These are phyloP conservation scores for Pseudocercospora crystallina DNA, from an alignment of 2,329 filamentous ascomycete species.

Conservation along the genomic window DNA sequence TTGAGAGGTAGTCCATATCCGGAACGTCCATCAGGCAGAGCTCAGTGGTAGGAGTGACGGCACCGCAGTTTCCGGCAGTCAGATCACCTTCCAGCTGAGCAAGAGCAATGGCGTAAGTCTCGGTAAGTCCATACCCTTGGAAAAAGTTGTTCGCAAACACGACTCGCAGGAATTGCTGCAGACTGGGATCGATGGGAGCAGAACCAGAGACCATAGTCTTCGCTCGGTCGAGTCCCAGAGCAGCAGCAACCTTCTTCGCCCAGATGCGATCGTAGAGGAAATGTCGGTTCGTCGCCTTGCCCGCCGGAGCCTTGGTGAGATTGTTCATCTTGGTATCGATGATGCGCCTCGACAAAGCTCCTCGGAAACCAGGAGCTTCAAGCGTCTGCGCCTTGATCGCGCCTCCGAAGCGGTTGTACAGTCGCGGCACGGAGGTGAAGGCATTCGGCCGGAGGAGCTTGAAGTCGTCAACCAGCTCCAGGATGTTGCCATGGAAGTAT, in stretches of 20 bases:
- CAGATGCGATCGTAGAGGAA: slow-evolving; percentile 82
- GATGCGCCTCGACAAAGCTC: slow-evolving; percentile 75
- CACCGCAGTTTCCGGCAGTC: slow-evolving; percentile 77
- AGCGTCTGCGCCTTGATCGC: slow-evolving; percentile 78
- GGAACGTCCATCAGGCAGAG: slow-evolving; percentile 81
- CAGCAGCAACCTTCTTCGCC: slow-evolving; percentile 82
- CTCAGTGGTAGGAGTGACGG: slow-evolving; percentile 66
- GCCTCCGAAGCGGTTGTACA: slow-evolving; percentile 86
- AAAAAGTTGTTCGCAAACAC: slow-evolving; percentile 75
- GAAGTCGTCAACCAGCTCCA: slow-evolving; percentile 84
- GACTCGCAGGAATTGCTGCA: slow-evolving; percentile 85
- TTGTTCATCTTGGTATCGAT: slow-evolving; percentile 77
- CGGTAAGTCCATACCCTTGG: slow-evolving; percentile 92
- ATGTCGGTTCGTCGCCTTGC: slow-evolving; percentile 76
- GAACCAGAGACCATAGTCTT: slow-evolving; percentile 81
- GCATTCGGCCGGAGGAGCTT: slow-evolving; percentile 80
- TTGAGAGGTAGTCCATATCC: slow-evolving; percentile 87
- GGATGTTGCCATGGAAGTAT: slow-evolving; percentile 90
- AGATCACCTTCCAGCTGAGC: slow-evolving; percentile 72
- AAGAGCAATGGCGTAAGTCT: slow-evolving; percentile 78
- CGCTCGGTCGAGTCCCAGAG: slow-evolving; percentile 74
- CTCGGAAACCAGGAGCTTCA: slow-evolving; percentile 75
- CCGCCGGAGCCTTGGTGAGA: slow-evolving; percentile 63
- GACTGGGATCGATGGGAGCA: slow-evolving; percentile 81
- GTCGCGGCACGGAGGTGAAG: slow-evolving; percentile 84